phyloP scores from a whole-genome alignment of 805 yeast species.

The Ogataea philodendri region DNA sequence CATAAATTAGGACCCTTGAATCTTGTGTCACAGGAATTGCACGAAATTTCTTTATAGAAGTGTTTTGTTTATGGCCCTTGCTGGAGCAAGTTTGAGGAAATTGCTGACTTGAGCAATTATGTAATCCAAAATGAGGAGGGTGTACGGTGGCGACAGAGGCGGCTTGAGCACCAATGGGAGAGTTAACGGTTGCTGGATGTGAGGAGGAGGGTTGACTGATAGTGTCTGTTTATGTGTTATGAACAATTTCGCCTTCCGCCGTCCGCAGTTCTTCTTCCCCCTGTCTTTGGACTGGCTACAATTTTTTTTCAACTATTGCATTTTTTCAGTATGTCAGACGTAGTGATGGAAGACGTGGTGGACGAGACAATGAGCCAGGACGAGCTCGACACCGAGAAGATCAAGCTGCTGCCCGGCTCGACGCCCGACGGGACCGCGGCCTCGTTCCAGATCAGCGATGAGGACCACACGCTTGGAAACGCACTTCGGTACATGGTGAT shows the following conservation, averaged over 20 bases:
- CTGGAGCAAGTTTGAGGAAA: constrained; percentile 7
- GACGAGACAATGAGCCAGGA: constrained; percentile 32
- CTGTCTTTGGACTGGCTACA: too few relatives aligned
- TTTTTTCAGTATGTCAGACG: constrained; percentile 13
- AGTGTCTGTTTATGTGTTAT: too few relatives aligned
- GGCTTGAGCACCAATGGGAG: too few relatives aligned
- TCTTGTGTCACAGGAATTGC: too few relatives aligned
- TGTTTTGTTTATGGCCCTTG: constrained; percentile 9
- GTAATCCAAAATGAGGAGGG: too few relatives aligned
- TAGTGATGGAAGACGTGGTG: constrained; percentile 15
- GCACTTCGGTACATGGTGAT: constrained; percentile 90
- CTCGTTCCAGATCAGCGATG: constrained; percentile 87
- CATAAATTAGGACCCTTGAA: constrained; percentile 9
- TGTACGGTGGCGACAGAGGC: too few relatives aligned
- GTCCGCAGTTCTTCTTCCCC: too few relatives aligned
- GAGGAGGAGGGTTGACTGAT: too few relatives aligned
- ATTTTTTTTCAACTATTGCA: constrained; percentile 2
- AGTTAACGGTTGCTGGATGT: too few relatives aligned
- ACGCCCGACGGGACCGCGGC: constrained; percentile 94
- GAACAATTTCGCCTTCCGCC: too few relatives aligned
- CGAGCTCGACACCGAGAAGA: constrained; percentile 53
- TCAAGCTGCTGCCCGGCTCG: constrained; percentile 75
- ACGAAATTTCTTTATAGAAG: too few relatives aligned
- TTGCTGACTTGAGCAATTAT: not conserved
- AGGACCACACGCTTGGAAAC: constrained; percentile 96